Evolutionary conservation across 2,329 filamentous ascomycete genomes (phyloP).

Genomic region (Ophiostoma pallidulum): DNA sequence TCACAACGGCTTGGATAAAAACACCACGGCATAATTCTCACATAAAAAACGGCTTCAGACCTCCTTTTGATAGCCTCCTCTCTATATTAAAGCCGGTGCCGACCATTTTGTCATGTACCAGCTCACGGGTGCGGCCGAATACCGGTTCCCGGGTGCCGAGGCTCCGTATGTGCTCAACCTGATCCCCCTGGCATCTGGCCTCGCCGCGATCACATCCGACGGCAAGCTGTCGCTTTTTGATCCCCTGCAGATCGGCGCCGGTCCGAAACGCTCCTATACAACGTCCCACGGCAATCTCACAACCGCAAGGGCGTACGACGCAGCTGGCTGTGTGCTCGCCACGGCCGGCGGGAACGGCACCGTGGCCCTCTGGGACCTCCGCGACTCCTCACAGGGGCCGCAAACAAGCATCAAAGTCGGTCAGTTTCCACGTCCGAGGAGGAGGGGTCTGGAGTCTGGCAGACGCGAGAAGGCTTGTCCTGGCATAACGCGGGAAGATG

Average conservation of each 20-base stretch:
- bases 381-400: constrained; percentile 30
- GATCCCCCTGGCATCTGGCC: constrained; percentile 37
- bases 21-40: no score
- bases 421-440: no score
- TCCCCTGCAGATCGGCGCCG: constrained; percentile 42
- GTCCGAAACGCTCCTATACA: constrained; percentile 37
- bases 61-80: no score
- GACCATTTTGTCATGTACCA: constrained; percentile 29
- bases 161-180: constrained; percentile 50
- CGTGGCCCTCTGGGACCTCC: constrained; percentile 57
- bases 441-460: no score
- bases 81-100: no score
- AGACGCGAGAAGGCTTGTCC: no score
- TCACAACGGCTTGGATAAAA: no score
- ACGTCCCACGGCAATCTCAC: constrained; percentile 55
- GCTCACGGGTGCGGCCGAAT: constrained; percentile 30
- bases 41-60: no score
- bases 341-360: constrained; percentile 65
- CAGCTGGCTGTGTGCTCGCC: constrained; percentile 44
- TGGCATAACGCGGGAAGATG: no score
- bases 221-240: constrained; percentile 60
- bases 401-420: constrained; percentile 36
- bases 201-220: constrained; percentile 60
- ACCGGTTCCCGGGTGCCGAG: constrained; percentile 27
- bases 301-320: constrained; percentile 48